These are phyloP conservation scores for Penicillium glabrum DNA, from an alignment of 2,329 filamentous ascomycete species.

Conservation along the genomic window DNA sequence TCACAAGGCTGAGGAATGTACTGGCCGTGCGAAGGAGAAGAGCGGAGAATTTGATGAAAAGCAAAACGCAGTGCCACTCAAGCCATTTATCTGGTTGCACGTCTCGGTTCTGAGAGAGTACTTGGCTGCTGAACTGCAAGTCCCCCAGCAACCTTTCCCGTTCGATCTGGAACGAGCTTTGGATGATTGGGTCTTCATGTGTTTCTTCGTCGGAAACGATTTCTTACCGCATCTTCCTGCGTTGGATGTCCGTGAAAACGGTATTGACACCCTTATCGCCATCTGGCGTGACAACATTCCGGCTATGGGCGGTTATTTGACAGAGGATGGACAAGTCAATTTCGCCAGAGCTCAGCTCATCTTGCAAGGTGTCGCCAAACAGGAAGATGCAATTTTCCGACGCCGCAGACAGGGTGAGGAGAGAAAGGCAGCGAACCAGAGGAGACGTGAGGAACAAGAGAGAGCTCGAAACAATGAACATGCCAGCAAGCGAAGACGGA, in stretches of 20 bases:
- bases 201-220: conserved; percentile 98
- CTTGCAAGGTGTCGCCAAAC: conserved; percentile 80
- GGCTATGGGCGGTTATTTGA: conserved; percentile 91
- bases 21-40: conserved; percentile 74
- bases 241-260: conserved; percentile 93
- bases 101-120: conserved; percentile 91
- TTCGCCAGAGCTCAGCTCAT: conserved; percentile 84
- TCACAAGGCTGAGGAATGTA: conserved; percentile 84
- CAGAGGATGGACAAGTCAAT: conserved; percentile 90
- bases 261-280: conserved; percentile 92
- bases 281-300: conserved; percentile 95
- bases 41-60: conserved; percentile 80
- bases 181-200: conserved; percentile 99
- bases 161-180: conserved; percentile 93
- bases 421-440: conserved; percentile 73
- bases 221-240: conserved; percentile 97
- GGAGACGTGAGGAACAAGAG: conserved; percentile 73
- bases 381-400: conserved; percentile 91
- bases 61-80: conserved; percentile 66
- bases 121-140: conserved; percentile 81
- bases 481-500: conserved; percentile 43
- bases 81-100: conserved; percentile 98
- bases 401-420: conserved; percentile 85
- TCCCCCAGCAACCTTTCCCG: conserved; percentile 77
- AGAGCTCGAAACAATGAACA: conserved; percentile 51